Evolutionary conservation across 129 eudicot species (phyloP), one percentile per base, ranked within the genome.

Genomic region (Rutidosis leptorrhynchoides): DNA sequence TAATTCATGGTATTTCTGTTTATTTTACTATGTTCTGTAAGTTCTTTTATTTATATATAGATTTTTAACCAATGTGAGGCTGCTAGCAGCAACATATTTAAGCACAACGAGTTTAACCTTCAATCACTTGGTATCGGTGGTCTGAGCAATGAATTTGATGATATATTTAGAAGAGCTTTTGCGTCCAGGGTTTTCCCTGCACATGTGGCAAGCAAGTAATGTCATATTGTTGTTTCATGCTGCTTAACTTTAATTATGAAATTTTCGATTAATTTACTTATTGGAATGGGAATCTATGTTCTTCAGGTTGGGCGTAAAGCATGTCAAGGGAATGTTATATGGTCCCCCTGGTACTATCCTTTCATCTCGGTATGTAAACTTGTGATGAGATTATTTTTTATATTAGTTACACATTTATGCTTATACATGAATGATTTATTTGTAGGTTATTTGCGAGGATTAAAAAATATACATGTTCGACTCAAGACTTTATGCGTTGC

Each of bases 341-440:
- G 99, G 99, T 56, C 99, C 99, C 58, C 99, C 99, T 81, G 99
- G 99, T 64, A 94, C 99, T 37, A n/a, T n/a, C n/a, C n/a, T n/a
- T n/a, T n/a, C n/a, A n/a, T n/a, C n/a, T n/a, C n/a, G n/a, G n/a
- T n/a, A n/a, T n/a, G n/a, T n/a, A n/a, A n/a, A n/a, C n/a, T n/a
- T n/a, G n/a, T n/a, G n/a, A n/a, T n/a, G n/a, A n/a, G n/a, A n/a
- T n/a, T n/a, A n/a, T n/a, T n/a, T n/a, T n/a, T n/a, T n/a, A n/a
- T n/a, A n/a, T n/a, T n/a, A n/a, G n/a, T n/a, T n/a, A n/a, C n/a
- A n/a, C n/a, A n/a, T n/a, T n/a, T n/a, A n/a, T n/a, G n/a, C n/a
- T n/a, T n/a, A n/a, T n/a, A n/a, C n/a, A n/a, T n/a, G n/a, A n/a
- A n/a, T n/a, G n/a, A n/a, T n/a, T n/a, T n/a, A n/a, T n/a, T n/a